Conservation (phyloP, 2,329 filamentous ascomycete genomes). For the Incumbomyces lentus region DNA sequence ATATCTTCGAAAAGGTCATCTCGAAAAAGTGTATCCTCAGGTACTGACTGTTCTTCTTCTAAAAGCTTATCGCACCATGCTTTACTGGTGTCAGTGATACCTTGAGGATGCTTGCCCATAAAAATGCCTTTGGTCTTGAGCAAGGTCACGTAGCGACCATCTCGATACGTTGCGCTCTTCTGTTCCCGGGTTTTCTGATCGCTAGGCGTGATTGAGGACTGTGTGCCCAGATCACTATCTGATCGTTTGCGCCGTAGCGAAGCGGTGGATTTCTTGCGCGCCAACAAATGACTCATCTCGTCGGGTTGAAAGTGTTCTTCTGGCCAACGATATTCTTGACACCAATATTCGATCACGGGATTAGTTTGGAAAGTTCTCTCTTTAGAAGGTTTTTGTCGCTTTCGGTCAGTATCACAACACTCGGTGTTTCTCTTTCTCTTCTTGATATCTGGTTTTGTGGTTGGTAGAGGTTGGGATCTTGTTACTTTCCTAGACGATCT, state of each 20-base stretch:
- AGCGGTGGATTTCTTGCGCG: slow-evolving; percentile 17
- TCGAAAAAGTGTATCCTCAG: too few species aligned
- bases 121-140: slow-evolving; percentile 18
- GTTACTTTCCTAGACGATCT: not conserved
- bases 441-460: not conserved
- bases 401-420: not conserved
- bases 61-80: too few species aligned
- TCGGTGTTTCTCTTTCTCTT: not conserved
- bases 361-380: not conserved
- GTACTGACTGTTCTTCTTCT: too few species aligned
- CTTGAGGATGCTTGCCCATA: slow-evolving; percentile 17
- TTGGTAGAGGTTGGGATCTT: not conserved
- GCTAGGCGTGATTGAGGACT: slow-evolving; percentile 16
- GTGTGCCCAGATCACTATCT: slow-evolving; percentile 12
- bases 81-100: slow-evolving; percentile 8
- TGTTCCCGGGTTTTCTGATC: slow-evolving; percentile 17
- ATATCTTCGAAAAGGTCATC: too few species aligned
- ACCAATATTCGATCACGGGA: not conserved
- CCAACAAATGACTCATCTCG: slow-evolving; percentile 24
- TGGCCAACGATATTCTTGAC: not conserved
- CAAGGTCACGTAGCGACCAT: slow-evolving; percentile 11
- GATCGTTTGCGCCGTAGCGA: slow-evolving; percentile 19
- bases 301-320: not conserved
- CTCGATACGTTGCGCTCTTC: slow-evolving; percentile 16
- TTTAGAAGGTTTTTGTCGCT: not conserved